phyloP scores from a whole-genome alignment of 2,329 filamentous ascomycete species.

The Aureobasidium sp. region DNA sequence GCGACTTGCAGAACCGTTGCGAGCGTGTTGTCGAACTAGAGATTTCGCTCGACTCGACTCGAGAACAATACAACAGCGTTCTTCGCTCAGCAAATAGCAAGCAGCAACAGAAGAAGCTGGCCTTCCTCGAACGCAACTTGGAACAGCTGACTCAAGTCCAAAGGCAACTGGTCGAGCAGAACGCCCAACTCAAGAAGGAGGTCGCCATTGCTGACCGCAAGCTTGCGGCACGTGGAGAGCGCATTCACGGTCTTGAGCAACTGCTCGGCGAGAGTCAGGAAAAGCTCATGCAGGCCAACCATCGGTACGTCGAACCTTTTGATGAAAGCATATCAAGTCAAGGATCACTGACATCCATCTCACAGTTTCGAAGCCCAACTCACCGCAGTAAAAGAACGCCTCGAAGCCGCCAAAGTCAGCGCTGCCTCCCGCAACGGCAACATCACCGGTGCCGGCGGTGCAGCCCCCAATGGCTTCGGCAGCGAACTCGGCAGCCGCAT shows the following conservation, averaged over 20 bases:
- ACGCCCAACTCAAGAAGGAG: constrained; percentile 95
- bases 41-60: constrained; percentile 92
- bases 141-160: constrained; percentile 97
- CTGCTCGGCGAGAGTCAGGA: constrained; percentile 95
- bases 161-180: constrained; percentile 95
- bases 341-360: constrained; percentile 13
- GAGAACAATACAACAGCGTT: constrained; percentile 99
- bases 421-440: constrained; percentile 56
- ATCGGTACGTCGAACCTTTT: constrained; percentile 61
- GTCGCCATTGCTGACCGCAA: constrained; percentile 98
- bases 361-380: constrained; percentile 92
- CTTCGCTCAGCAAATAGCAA: constrained; percentile 94
- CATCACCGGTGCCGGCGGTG: constrained; percentile 43
- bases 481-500: constrained; percentile 65
- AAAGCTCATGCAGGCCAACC: constrained; percentile 93
- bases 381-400: constrained; percentile 91
- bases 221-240: constrained; percentile 90
- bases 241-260: constrained; percentile 87
- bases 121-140: constrained; percentile 94
- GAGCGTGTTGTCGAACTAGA: constrained; percentile 95
- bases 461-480: constrained; percentile 43
- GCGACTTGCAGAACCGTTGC: constrained; percentile 94
- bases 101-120: constrained; percentile 99
- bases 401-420: constrained; percentile 89
- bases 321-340: neutral